These are phyloP conservation scores for Ambrosia artemisiifolia DNA, from an alignment of 129 eudicot genomes.

Conservation along the genomic window DNA sequence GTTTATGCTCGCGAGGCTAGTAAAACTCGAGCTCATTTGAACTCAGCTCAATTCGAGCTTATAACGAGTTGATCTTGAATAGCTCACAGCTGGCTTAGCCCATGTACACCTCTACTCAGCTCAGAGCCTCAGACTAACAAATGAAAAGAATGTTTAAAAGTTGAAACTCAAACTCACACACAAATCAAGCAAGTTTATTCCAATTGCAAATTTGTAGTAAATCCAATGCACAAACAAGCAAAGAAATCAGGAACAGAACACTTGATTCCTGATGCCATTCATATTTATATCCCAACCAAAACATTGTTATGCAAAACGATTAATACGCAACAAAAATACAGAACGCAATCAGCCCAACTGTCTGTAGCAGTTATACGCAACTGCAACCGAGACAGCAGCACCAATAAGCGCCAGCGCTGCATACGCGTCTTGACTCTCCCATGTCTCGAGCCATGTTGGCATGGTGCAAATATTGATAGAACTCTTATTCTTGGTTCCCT, in stretches of 20 bases:
- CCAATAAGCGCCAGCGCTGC: slow-evolving; percentile 82
- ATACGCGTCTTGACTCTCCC: slow-evolving; percentile 96
- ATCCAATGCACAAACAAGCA: slow-evolving; percentile 4
- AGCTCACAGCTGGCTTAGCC: no score
- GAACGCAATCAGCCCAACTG: slow-evolving; percentile 35
- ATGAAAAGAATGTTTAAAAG: not conserved
- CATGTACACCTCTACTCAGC: no score
- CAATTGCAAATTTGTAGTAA: slow-evolving; percentile 8
- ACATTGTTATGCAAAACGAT: no score
- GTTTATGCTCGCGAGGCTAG: no score
- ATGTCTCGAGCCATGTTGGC: slow-evolving; percentile 93
- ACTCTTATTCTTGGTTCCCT: slow-evolving; percentile 48
- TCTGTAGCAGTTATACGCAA: slow-evolving; percentile 77
- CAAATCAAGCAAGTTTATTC: slow-evolving; percentile 29
- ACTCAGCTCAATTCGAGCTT: no score
- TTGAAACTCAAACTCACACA: slow-evolving; percentile 1
- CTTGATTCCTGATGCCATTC: slow-evolving; percentile 22
- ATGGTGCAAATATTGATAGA: slow-evolving; percentile 47
- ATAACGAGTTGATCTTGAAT: no score
- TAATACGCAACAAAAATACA: not conserved
- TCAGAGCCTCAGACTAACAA: no score
- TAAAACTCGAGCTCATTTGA: no score
- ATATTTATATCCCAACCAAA: not conserved
- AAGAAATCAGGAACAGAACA: slow-evolving; percentile 18
- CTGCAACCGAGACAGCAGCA: slow-evolving; percentile 85